Evolutionary conservation across 108 stramenopile species (phyloP), one percentile per base, ranked within the genome.

Genomic region (Cylindrotheca closterium): DNA sequence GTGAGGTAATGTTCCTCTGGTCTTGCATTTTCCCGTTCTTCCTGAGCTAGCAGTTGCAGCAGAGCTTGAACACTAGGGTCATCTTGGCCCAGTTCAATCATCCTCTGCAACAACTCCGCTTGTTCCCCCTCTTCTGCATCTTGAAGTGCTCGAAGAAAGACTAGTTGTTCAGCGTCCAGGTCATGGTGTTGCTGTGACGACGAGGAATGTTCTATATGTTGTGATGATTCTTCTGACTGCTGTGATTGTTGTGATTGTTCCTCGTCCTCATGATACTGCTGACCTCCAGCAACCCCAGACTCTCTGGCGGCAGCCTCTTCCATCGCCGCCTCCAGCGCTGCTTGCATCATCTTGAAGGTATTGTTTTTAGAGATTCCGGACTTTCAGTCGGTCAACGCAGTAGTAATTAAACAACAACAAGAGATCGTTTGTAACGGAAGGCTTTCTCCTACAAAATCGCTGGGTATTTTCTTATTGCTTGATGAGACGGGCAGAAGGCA

Each of bases 1-100:
- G 92, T 93, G 51, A 93, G 42, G 58, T 86, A 88, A 30, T 93
- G 92, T 45, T 85, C 87, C 2, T 79, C 60, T 3, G 91, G 91
- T 34, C 83, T 58, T 27, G 37, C n/a, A 27, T 32, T 27, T 37
- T 71, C 63, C 63, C 71, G 63, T 48, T 73, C 58, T 57, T 75
- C 70, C 30, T 76, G 68, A 51, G 50, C 42, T 33, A 72, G 45
- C 12, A 70, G 28, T 10, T 78, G 70, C 21, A 78, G 32, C 0
- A 78, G 48, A 8, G 65, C 42, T 55, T 71, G 69, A 3, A 71
- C 57, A 58, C 55, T 68, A 15, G 67, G 31, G 49, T 65, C 68
- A 26, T 55, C 65, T 17, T 32, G 47, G 47, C 51, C 37, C 19
- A 60, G 30, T 4, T 60, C 67, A 50, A 78, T 64, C 66, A 63